Conservation (phyloP, 306 rosid species). For the Begonia fuchsioides region DNA sequence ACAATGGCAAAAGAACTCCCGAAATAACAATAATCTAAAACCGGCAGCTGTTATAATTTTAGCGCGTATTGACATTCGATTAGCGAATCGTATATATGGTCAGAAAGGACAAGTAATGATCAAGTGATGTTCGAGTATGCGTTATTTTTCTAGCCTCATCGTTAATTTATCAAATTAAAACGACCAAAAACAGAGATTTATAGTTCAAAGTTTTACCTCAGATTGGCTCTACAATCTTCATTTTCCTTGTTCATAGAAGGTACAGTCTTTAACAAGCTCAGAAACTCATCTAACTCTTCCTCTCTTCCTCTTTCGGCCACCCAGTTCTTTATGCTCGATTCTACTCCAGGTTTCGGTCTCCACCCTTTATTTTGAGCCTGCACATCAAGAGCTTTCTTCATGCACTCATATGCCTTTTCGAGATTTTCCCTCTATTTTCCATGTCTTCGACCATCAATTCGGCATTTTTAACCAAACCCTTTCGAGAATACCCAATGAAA, state of each 20-base stretch:
- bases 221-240: conserved; percentile 7
- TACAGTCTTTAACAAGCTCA: conserved; percentile 32
- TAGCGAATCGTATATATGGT: no score
- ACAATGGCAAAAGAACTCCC: no score
- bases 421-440: conserved; percentile 35
- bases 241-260: conserved; percentile 25
- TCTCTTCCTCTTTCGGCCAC: conserved; percentile 12
- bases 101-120: no score
- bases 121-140: no score
- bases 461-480: conserved; percentile 34
- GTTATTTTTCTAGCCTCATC: no score
- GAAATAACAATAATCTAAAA: no score
- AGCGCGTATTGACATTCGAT: no score
- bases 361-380: conserved; percentile 29
- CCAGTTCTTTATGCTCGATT: conserved; percentile 41
- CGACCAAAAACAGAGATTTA: no score
- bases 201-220: conserved; percentile 20
- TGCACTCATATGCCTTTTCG: conserved; percentile 51
- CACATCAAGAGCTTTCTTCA: conserved; percentile 40
- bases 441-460: conserved; percentile 25
- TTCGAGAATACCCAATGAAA: conserved; percentile 27
- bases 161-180: no score
- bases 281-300: conserved; percentile 38
- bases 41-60: no score
- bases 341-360: conserved; percentile 38